Conservation (phyloP, 2,329 filamentous ascomycete genomes). For the Trichoderma sp. region DNA sequence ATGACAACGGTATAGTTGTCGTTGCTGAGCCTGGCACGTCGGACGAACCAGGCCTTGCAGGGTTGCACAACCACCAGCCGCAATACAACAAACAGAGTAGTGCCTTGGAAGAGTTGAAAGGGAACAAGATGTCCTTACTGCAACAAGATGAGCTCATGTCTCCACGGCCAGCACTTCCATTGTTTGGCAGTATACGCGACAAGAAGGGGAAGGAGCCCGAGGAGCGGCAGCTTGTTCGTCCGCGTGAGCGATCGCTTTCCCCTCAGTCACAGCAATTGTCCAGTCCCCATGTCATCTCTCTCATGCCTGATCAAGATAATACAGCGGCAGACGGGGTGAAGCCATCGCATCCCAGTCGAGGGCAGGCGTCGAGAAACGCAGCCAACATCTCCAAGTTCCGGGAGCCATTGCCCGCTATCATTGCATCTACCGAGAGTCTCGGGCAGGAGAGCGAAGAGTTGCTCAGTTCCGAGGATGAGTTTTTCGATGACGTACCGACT, state of each 20-base stretch:
- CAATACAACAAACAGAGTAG: conserved; percentile 55
- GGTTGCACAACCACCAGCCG: conserved; percentile 43
- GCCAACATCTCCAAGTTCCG: conserved; percentile 60
- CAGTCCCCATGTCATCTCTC: background rate
- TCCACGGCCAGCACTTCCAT: conserved; percentile 72
- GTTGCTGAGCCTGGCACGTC: conserved; percentile 49
- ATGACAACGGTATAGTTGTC: conserved; percentile 62
- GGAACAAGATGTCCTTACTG: conserved; percentile 48
- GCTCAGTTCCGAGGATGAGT: conserved; percentile 41
- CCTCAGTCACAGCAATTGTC: conserved; percentile 4
- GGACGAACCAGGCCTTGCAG: conserved; percentile 45
- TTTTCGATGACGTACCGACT: conserved; percentile 6
- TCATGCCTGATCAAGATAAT: background rate
- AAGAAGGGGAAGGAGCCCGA: conserved; percentile 57
- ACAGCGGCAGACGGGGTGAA: conserved; percentile 44
- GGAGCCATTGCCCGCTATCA: conserved; percentile 70
- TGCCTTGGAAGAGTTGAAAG: conserved; percentile 50
- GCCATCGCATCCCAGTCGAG: conserved; percentile 63
- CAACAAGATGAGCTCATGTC: conserved; percentile 72
- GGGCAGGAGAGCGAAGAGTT: conserved; percentile 64
- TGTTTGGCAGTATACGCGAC: conserved; percentile 73
- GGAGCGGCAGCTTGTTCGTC: conserved; percentile 62
- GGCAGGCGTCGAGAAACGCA: conserved; percentile 55
- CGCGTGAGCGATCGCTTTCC: conserved; percentile 34
- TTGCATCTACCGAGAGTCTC: conserved; percentile 68